Base-by-base conservation (phyloP, 345 rosid genomes). In the Kernera saxatilis region DNA sequence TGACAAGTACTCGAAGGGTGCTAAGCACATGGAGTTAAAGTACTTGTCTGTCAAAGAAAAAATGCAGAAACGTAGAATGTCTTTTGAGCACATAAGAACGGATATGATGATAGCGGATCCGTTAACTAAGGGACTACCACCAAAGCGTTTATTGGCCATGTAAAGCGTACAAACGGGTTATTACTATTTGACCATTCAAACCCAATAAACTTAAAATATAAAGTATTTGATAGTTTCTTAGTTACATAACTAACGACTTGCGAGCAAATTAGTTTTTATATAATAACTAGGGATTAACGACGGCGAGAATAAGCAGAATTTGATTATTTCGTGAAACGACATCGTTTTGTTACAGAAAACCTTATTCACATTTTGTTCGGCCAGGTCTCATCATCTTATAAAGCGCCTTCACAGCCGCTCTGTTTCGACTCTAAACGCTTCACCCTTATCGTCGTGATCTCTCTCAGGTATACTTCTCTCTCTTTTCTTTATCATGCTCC, bases 321-420 rank as follows among this genome's bases (percentile, higher is more conserved):
- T 15, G 17, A 23, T 70, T 6, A 61, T 3, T 6, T 29, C 10
- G 1, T 3, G 1, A 19, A 35, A 45, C 71, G 77, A 55, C 65
- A 45, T 26, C 65, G 55, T 44, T 71, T 53, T 2, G 11, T 8
- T 2, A 15, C 18, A 2, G 19, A 17, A 56, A 55, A 70, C 73
- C 74, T 57, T 69, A 32, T 57, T 69, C 33, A 35, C 70, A 23
- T 67, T 54, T 37, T 39, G n/a, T 21, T 10, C 30, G 22, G 17
- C 4, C 2, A 9, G 44, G 18, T 18, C 51, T 3, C 46, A 32
- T 48, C 60, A 5, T 25, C 27, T 36, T 67, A 59, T 67, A 60
- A 67, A 74, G n/a, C 14, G 43, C 40, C 0, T 67, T 59, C 18
- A 32, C 7, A 74, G 78, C 73, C 69, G 22, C 74, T 59, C 45